Base-by-base conservation (phyloP, 139 green algal species). In the Chlamydomonas asymmetrica region DNA sequence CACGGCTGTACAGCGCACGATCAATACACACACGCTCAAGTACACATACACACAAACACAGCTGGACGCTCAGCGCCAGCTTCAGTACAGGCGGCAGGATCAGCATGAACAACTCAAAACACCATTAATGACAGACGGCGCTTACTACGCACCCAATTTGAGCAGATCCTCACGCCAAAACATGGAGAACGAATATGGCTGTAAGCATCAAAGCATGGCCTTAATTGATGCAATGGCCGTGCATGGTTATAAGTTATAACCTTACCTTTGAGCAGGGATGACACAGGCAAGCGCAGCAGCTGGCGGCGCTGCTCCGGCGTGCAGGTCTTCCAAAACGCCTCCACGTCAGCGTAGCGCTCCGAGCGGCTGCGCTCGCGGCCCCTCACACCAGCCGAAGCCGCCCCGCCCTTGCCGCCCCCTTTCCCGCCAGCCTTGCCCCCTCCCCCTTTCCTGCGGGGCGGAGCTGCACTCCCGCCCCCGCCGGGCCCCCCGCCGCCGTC, bases 231-330 rank as follows among this genome's bases (percentile, higher is more conserved):
- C 18, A 2, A n/a, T n/a, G n/a, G n/a, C n/a, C n/a, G n/a, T n/a
- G n/a, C n/a, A n/a, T n/a, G n/a, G n/a, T n/a, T n/a, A n/a, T n/a
- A n/a, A n/a, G 52, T 25, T 25, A 27, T 27, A 49, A 27, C 56
- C 76, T 29, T 61, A 88, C 80, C 64, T 50, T 85, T 78, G 18
- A 89, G 73, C 71, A 91, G 76, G 2, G 76, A 62, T 1, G 69
- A 59, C 75, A 91, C 78, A 1, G 86, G 86, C 60, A 91, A 82
- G 31, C 80, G 76, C 60, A 91, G 76, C 82, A 91, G 78, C 80
- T 80, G 73, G 7, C 45, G 38, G 18, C 86, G 86, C 73, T 88
- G 80, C 50, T 86, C 75, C 0, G 80, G 80, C 4, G 66, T 65
- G 25, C 73, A 80, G 43, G 64, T 82, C n/a, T 78, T 71, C 85